Evolutionary conservation across 2,329 filamentous ascomycete genomes (phyloP), one percentile per base, ranked within the genome.

Genomic region (Colletotrichum paranaense): DNA sequence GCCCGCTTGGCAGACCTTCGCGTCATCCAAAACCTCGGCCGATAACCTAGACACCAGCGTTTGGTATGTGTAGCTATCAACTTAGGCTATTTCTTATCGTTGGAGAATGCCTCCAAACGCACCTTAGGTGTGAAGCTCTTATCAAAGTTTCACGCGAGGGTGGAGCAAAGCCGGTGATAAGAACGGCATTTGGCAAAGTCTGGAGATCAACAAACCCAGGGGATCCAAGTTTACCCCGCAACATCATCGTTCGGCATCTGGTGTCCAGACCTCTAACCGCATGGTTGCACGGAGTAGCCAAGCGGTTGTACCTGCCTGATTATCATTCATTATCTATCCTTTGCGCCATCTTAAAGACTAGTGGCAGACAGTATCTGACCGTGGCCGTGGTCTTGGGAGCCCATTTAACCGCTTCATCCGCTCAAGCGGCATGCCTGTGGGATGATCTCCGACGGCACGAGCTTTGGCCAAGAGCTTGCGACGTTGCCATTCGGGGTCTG

Each of bases 181-280:
- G 71, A 30, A 30, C 65, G 24, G 22, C 7, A 49, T 26, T 28
- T 22, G 28, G 38, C 46, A 59, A 32, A 28, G 46, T 60, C 14
- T 16, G 32, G 42, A 38, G 14, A 16, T 24, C n/a, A 1, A 16
- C 22, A 58, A 57, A 60, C n/a, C 56, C 11, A 35, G 67, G 60
- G 19, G n/a, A 66, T 24, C 70, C 70, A 56, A 59, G 70, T 49
- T 16, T 64, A 69, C 70, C 66, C 70, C 66, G 70, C 70, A 73
- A 55, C 28, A 26, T 14, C 26, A 26, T 14, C 8, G 8, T 5
- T 60, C 66, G 66, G 66, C 59, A 69, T 60, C 55, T 60, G 28
- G 38, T 28, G 8, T 26, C 11, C 30, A 56, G 5, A 4, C 32
- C 12, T 46, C 26, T 22, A 32, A 26, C 4, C 8, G 22, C 32